Conservation (phyloP, 148 eudicot species). For the Heliosperma pusillum region DNA sequence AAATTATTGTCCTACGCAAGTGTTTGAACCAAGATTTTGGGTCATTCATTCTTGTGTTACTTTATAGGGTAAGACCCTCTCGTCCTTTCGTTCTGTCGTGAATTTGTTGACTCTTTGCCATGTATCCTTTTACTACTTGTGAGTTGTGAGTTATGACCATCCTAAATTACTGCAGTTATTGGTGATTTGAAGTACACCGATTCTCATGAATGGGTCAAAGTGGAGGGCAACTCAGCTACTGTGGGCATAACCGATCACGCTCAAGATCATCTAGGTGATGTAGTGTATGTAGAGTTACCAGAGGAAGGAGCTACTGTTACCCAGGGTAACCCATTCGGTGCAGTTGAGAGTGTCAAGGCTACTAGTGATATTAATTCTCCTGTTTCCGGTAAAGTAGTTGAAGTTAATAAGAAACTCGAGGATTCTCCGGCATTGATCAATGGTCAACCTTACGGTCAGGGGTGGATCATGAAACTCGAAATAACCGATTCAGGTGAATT, state of each 20-base stretch:
- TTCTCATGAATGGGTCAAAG: conserved; percentile 93
- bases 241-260: conserved; percentile 96
- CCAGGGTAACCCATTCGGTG: conserved; percentile 75
- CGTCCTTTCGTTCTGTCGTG: neutral
- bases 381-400: conserved; percentile 72
- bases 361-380: conserved; percentile 94
- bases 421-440: conserved; percentile 77
- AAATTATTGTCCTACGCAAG: neutral
- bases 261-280: conserved; percentile 87
- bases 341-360: conserved; percentile 96
- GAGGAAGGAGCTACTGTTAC: conserved; percentile 65
- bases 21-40: no score
- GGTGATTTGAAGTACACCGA: conserved; percentile 73
- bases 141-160: neutral
- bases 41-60: neutral
- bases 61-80: neutral
- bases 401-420: conserved; percentile 61
- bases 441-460: conserved; percentile 67
- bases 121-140: neutral
- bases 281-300: conserved; percentile 81
- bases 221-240: conserved; percentile 62
- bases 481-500: conserved; percentile 47
- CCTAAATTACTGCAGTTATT: conserved; percentile 46
- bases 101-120: neutral
- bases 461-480: conserved; percentile 95